These are phyloP conservation scores for Tuber magnatum DNA, from an alignment of 495 filamentous ascomycete species.

Conservation along the genomic window DNA sequence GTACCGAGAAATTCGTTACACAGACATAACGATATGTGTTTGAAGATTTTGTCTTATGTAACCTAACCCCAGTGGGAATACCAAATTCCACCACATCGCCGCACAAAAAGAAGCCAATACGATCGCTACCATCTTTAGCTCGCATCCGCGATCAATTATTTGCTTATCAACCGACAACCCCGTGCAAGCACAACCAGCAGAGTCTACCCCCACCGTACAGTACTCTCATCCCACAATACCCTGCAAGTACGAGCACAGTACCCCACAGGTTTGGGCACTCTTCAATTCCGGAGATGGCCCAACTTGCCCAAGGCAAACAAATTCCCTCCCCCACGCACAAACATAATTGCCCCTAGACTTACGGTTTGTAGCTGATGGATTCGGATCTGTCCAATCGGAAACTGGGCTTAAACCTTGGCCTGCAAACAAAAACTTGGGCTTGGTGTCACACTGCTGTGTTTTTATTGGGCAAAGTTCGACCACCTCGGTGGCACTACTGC, in stretches of 20 bases:
- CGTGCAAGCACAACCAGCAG: background rate
- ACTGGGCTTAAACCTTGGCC: background rate
- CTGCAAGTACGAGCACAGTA: too few relatives aligned
- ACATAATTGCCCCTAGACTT: background rate
- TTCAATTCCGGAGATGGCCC: background rate
- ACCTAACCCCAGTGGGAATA: too few relatives aligned
- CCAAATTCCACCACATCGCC: background rate
- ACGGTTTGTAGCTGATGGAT: background rate
- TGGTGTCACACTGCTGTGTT: background rate
- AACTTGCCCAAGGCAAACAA: background rate
- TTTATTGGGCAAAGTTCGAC: background rate
- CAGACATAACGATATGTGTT: too few relatives aligned
- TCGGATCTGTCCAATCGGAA: background rate
- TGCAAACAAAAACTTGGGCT: background rate
- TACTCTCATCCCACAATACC: background rate
- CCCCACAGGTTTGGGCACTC: background rate
- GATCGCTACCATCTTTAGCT: background rate
- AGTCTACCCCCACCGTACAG: background rate
- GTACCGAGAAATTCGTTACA: too few relatives aligned
- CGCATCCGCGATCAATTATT: background rate
- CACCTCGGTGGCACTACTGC: background rate
- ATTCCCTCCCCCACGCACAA: constrained; percentile 1
- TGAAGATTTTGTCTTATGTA: too few relatives aligned
- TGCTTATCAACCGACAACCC: background rate
- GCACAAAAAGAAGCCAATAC: background rate